Evolutionary conservation across 768 basidiomycete genomes (phyloP).

Genomic region (Clathrus columnatus): DNA sequence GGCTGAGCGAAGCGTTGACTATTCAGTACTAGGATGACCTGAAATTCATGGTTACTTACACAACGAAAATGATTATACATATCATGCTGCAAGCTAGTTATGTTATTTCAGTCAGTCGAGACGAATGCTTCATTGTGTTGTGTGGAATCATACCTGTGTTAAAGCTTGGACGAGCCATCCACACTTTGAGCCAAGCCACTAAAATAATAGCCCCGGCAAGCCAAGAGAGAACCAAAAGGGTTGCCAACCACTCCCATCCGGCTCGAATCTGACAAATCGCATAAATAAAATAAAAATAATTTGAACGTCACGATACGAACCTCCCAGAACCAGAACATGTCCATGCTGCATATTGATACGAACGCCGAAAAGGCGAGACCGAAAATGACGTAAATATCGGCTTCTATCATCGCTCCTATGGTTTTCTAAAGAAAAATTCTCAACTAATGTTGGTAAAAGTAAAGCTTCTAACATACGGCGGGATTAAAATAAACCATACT

Average conservation of each 20-base stretch:
- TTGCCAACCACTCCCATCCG: conserved; percentile 68
- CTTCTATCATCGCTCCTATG: conserved; percentile 86
- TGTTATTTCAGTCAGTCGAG: not conserved
- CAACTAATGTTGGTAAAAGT: not conserved
- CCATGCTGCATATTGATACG: conserved; percentile 68
- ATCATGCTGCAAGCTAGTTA: conserved; percentile 89
- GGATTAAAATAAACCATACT: conserved; percentile 88
- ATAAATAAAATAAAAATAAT: not conserved
- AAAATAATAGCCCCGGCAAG: conserved; percentile 74
- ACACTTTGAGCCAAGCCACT: conserved; percentile 86
- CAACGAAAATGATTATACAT: conserved; percentile 73
- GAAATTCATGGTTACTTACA: conserved; percentile 52
- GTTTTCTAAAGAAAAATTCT: conserved; percentile 41
- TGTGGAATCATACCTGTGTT: conserved; percentile 59
- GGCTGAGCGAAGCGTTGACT: conserved; percentile 28
- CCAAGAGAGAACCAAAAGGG: conserved; percentile 68
- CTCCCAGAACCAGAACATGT: conserved; percentile 74
- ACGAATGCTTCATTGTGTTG: not conserved
- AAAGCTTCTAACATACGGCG: conserved; percentile 29
- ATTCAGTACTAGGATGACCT: not conserved
- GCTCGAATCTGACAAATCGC: conserved; percentile 33
- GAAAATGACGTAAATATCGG: conserved; percentile 69
- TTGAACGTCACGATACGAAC: conserved; percentile 3
- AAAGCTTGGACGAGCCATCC: conserved; percentile 84
- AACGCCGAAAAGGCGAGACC: conserved; percentile 63